A percentile compares a stretch with the other conserved stretches of the same genome.
Conservation (phyloP, 768 basidiomycete genomes). For the Amanita thiersii region DNA sequence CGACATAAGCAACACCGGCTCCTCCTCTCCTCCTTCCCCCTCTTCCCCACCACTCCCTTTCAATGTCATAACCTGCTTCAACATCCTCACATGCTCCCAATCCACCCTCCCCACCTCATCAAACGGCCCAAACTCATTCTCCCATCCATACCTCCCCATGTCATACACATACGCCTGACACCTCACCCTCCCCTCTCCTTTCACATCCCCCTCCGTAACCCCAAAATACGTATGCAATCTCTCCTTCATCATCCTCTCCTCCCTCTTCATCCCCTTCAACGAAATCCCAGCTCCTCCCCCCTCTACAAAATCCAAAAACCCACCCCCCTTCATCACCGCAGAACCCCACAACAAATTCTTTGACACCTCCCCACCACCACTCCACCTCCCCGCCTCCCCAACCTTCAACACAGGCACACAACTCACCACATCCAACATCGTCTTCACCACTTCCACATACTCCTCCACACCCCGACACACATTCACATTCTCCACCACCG, state of each 20-base stretch:
- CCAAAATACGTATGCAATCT: conserved; percentile 52
- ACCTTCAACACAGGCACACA: conserved; percentile 22
- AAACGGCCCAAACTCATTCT: conserved; percentile 53
- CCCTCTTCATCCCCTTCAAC: conserved; percentile 14
- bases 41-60: conserved; percentile 18
- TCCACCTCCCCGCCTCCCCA: conserved; percentile 6
- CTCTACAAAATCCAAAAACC: conserved; percentile 32
- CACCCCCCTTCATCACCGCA: conserved; percentile 30
- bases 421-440: conserved; percentile 42
- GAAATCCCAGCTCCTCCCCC: not conserved
- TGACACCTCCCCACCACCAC: conserved; percentile 25
- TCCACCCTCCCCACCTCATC: conserved; percentile 39
- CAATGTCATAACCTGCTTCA: conserved; percentile 51
- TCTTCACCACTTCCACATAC: conserved; percentile 30
- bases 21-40: conserved; percentile 15
- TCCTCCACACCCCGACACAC: conserved; percentile 25
- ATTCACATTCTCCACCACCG: conserved; percentile 24
- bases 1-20: conserved; percentile 38
- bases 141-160: conserved; percentile 44
- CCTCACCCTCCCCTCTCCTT: conserved; percentile 20
- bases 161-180: conserved; percentile 56
- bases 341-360: conserved; percentile 45
- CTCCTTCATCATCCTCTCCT: conserved; percentile 39
- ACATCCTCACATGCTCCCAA: conserved; percentile 50
- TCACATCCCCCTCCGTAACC: conserved; percentile 37